A percentile compares a stretch with the other conserved stretches of the same genome.
Conservation (phyloP, 129 eudicot genomes). For the Mikania micrantha region DNA sequence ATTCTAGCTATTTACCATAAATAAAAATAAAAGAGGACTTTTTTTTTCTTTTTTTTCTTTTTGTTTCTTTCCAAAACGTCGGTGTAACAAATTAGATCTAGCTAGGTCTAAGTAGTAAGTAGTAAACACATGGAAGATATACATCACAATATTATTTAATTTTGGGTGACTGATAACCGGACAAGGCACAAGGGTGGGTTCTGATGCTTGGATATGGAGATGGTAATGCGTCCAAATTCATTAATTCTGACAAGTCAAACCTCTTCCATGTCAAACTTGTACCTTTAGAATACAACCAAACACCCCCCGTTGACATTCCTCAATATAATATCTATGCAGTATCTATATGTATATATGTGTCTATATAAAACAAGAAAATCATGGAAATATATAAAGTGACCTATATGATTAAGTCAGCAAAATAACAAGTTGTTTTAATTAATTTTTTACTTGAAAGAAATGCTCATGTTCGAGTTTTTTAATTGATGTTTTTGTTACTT, state of each 20-base stretch:
- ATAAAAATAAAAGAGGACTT: too few species aligned
- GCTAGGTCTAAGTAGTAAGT: too few species aligned
- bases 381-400: background rate
- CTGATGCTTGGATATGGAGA: slow-evolving; percentile 10
- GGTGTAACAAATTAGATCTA: too few species aligned
- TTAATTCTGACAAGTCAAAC: slow-evolving; percentile 33
- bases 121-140: too few species aligned
- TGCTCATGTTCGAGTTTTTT: background rate
- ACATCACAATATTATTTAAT: background rate
- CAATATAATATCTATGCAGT: background rate
- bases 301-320: slow-evolving; percentile 32
- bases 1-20: too few species aligned
- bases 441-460: background rate
- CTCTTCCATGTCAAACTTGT: slow-evolving; percentile 35
- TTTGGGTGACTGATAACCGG: background rate
- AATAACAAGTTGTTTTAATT: background rate
- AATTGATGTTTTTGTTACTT: background rate
- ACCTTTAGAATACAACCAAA: slow-evolving; percentile 19
- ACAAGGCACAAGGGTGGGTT: slow-evolving; percentile 26
- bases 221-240: slow-evolving; percentile 25
- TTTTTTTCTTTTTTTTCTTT: too few species aligned
- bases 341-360: too few species aligned
- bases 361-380: background rate
- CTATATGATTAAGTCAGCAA: background rate
- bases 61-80: too few species aligned